Evolutionary conservation across 2,329 filamentous ascomycete genomes (phyloP).

Genomic region (Apiospora koreana): DNA sequence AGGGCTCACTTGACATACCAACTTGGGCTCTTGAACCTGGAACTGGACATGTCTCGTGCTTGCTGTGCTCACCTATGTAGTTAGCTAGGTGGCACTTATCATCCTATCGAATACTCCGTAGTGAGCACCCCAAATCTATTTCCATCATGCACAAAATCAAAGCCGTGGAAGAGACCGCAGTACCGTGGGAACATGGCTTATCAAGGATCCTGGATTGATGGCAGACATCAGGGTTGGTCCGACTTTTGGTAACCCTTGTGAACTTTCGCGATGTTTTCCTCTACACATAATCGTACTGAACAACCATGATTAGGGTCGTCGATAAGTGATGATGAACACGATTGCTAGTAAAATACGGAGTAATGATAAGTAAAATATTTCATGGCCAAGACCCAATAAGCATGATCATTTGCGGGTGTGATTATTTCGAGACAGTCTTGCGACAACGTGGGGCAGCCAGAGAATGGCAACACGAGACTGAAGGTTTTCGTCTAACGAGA

Average conservation of each 20-base stretch:
- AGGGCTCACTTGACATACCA: not conserved
- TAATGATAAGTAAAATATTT: not conserved
- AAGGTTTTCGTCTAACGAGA: slow-evolving; percentile 5
- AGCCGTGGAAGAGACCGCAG: not conserved
- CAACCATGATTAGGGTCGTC: too few species aligned
- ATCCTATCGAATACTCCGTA: not conserved
- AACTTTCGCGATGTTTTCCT: not conserved
- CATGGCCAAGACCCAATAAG: not conserved
- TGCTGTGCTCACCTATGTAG: not conserved
- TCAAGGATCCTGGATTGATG: not conserved
- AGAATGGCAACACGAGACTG: not conserved
- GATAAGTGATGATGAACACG: not conserved
- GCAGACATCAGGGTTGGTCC: not conserved
- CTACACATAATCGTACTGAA: not conserved
- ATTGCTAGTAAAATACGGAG: not conserved
- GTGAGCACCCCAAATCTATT: not conserved
- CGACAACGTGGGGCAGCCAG: not conserved
- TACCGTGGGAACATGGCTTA: not conserved
- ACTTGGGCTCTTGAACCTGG: not conserved
- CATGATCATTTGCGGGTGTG: not conserved
- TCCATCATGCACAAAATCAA: not conserved
- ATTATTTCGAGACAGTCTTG: slow-evolving; percentile 8
- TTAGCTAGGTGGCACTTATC: not conserved
- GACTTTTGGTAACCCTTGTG: not conserved
- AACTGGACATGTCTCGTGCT: not conserved